Evolutionary conservation across 306 rosid species (phyloP).

Genomic region (Abrus precatorius): DNA sequence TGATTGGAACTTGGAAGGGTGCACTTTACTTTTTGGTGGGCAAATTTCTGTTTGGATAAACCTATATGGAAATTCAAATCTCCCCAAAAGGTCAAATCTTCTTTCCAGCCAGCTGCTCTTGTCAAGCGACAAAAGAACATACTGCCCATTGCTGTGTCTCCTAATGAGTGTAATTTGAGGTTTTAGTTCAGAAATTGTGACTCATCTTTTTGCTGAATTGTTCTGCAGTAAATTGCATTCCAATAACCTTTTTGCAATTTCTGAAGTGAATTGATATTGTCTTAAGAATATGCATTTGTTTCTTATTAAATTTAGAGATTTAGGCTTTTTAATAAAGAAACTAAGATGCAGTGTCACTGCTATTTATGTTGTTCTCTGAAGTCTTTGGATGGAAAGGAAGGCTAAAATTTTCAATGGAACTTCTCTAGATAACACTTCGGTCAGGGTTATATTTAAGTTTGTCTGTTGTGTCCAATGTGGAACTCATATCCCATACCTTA

Average conservation of each 20-base stretch:
- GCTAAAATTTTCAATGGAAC: neutral
- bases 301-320: neutral
- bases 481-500: no score
- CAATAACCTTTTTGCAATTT: neutral
- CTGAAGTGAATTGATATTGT: neutral
- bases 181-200: neutral
- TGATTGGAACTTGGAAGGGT: neutral
- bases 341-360: neutral
- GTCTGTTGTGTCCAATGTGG: neutral
- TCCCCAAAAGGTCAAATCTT: neutral
- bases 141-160: neutral
- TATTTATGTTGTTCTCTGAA: neutral
- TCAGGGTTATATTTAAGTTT: neutral
- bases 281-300: neutral
- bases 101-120: neutral
- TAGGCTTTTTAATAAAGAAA: neutral
- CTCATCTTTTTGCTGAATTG: neutral
- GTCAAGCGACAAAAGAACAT: neutral
- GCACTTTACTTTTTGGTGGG: neutral
- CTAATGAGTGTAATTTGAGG: neutral
- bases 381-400: neutral
- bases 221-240: neutral
- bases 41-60: neutral
- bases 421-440: neutral
- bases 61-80: neutral